Base-by-base conservation (phyloP, 768 basidiomycete species). In the Collybiopsis confluens region DNA sequence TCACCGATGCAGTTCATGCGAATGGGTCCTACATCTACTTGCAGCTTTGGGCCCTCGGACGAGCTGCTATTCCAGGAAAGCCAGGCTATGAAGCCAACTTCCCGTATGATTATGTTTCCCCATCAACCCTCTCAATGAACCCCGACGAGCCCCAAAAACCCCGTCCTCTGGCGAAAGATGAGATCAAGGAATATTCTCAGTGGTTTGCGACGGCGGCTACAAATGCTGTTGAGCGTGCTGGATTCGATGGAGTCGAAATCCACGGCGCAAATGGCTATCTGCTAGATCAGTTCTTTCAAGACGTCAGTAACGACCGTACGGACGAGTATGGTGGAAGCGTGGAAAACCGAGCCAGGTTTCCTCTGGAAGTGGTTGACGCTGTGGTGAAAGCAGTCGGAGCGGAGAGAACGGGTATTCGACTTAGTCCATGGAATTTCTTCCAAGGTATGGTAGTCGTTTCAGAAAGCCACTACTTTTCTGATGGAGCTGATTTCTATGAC, bases 181-280 rank as follows among this genome's bases (percentile, higher is more conserved):
- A 76, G 33, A 75, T 79, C 54, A 59, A 59, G 38, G 70, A 76
- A 30, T 71, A 72, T 46, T 62, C 75, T 24, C 47, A 62, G 26
- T 65, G 72, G 16, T 82, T 76, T 59, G 73, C 68, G 16, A 62
- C 67, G 2, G 80, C 76, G 0, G 77, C 82, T 8, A 65, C 64
- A 23, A 73, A 73, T 47, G 75, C 77, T 36, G 65, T 81, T 27
- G 64, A 68, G 40, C 59, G 51, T 44, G 78, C 82, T 41, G 82
- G 78, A 8, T 83, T 83, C 53, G 82, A 83, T 55, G 82, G 81
- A 24, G 69, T 81, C 4, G 81, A 85, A 67, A 68, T 76, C 56
- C 66, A 69, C 38, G 62, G 51, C 9, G 65, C 62, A 11, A 66
- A 66, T 35, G 66, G 67, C 0, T 69, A 71, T 48, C 53, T 76